Evolutionary conservation across 306 rosid genomes (phyloP), one percentile per base, ranked within the genome.

Genomic region (Prunus mira): DNA sequence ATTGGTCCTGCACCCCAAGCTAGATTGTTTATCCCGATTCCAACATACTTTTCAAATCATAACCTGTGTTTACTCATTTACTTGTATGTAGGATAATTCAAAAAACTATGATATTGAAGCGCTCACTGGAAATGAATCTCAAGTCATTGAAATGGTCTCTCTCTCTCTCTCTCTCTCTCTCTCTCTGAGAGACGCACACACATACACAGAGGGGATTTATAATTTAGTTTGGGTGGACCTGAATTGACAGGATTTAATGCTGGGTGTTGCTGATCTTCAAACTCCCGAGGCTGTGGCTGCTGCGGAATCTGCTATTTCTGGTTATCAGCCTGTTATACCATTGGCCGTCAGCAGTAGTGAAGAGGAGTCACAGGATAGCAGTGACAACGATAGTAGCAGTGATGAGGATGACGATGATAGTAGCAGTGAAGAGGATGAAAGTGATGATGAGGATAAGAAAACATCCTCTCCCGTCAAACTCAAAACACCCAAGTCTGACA

Each of bases 221-320:
- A 49, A 58, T 63, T 66, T 46, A 47, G 76, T 52, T 68, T 49
- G 17, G 54, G 50, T 41, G 19, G 11, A 30, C 67, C 62, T 73
- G 66, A 20, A 34, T 78, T 50, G 64, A 51, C 88, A 93, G 98
- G 92, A 93, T 79, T 86, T 91, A 84, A 91, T 93, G 96, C 84
- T 91, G 71, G 98, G 98, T 17, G 71, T 95, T 66, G 91, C 96
- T 54, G 97, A 94, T 86, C 98, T 94, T 63, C 85, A 84, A 58
- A 90, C 97, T 22, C 91, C 93, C 0, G 97, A 89, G 81, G 98
- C 97, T 34, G 95, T 92, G 80, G 92, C 93, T 72, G 98, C 96
- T 50, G 97, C 98, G 25, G 96, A 94, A 73, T 86, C 91, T 64
- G 95, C 92, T 11, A 77, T 90, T 75, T 77, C 90, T 20, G 83